phyloP scores from a whole-genome alignment of 495 filamentous ascomycete genomes.

The Staphylotrichum longicolle region DNA sequence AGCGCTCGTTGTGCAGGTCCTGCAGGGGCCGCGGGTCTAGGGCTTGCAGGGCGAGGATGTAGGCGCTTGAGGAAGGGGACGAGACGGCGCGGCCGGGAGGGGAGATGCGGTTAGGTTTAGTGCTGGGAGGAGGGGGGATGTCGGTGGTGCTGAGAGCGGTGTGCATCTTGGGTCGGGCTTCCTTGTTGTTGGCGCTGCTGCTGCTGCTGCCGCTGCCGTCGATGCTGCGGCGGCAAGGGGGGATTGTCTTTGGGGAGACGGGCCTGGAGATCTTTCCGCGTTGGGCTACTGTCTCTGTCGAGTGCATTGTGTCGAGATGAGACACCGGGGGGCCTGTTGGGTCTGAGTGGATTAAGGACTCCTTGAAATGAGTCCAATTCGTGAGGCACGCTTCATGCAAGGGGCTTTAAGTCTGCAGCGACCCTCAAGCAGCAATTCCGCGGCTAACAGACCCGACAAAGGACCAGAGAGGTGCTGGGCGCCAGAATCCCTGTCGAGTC shows the following conservation, averaged over 20 bases:
- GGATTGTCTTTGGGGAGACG: slow-evolving; percentile 14
- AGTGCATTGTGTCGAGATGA: slow-evolving; percentile 3
- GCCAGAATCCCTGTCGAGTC: slow-evolving; percentile 1
- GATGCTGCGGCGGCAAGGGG: background rate
- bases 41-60: slow-evolving; percentile 14
- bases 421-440: background rate
- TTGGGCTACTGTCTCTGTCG: background rate
- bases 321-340: background rate
- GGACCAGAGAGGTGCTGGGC: background rate
- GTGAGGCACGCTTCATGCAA: slow-evolving; percentile 4
- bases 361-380: background rate
- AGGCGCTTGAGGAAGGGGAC: slow-evolving; percentile 12
- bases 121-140: background rate
- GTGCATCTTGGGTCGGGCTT: background rate
- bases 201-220: background rate
- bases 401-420: slow-evolving; percentile 3
- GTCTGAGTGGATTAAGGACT: background rate
- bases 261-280: background rate
- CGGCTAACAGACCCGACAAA: slow-evolving; percentile 2
- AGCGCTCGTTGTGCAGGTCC: slow-evolving; percentile 40
- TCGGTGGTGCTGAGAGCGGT: background rate
- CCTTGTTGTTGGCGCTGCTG: background rate
- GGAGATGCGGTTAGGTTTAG: no score
- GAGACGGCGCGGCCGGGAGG: background rate
- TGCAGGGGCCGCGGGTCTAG: slow-evolving; percentile 35